Evolutionary conservation across 2,329 filamentous ascomycete species (phyloP), one percentile per base, ranked within the genome.

Genomic region (Onygenales sp.): DNA sequence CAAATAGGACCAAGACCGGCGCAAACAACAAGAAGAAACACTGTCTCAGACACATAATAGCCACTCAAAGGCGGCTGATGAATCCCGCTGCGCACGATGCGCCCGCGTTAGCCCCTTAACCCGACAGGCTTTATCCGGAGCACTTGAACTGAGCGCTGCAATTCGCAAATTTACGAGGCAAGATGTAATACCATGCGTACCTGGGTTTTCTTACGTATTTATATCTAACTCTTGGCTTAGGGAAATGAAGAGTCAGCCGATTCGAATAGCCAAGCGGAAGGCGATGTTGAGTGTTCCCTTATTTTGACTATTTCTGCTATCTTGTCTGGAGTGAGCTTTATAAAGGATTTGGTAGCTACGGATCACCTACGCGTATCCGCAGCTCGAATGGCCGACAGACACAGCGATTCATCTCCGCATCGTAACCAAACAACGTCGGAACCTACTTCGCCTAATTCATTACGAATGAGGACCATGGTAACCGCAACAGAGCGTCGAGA

Each of bases 71-170:
- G 36, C 9, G 3, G 36, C 9, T n/a, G 13, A n/a, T 9, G 13
- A 39, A n/a, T 9, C 36, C 9, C 36, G 13, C 3, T 44, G 42
- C 21, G 3, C 42, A 14, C 42, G 14, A 9, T 44, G 42, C 14
- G 8, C 42, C 42, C 42, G 10, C 21, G 14, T 44, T 13, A 14
- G 57, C 31, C 54, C 53, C 27, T 27, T 61, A 35, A 33, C 60
- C 14, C 42, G 55, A 31, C 54, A 56, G 11, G 41, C 60, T 43
- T 56, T 62, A 6, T 53, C 47, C 39, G 55, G 58, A 8, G 51
- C 61, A 43, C 17, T 56, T 38, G 56, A 58, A 44, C 56, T 62
- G 8, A 57, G 57, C 21, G 52, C 51, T 7, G 55, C 61, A 51
- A 50, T 41, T 49, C 59, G 52, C 43, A 56, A 39, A 39, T 10